A percentile compares a stretch with the other conserved stretches of the same genome.
phyloP scores from a whole-genome alignment of 345 rosid species.

The Bretschneidera sinensis region DNA sequence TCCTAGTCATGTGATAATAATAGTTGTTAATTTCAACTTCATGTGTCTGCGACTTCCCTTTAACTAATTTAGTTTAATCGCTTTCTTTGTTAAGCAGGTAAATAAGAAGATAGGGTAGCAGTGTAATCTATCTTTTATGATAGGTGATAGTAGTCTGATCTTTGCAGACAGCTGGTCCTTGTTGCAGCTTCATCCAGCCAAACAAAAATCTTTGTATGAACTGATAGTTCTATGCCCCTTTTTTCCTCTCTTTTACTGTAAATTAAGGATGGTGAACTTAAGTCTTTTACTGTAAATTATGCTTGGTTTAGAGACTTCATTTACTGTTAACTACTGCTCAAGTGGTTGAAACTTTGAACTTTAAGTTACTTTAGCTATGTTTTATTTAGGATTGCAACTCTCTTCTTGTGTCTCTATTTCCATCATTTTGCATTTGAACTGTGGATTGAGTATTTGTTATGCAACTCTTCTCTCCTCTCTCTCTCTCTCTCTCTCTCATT shows the following conservation, averaged over 20 bases:
- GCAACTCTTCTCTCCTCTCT: too few relatives aligned
- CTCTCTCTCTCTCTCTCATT: too few relatives aligned
- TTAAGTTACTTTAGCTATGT: neutral
- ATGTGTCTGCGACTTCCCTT: too few relatives aligned
- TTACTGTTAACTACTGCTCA: neutral
- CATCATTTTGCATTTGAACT: neutral
- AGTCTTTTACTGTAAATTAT: constrained; percentile 6
- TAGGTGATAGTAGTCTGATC: constrained; percentile 15
- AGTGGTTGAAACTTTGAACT: neutral
- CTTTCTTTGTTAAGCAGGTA: constrained; percentile 24
- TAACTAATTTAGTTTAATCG: too few relatives aligned
- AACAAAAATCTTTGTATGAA: neutral
- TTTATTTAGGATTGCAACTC: neutral
- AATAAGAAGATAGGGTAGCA: constrained; percentile 20
- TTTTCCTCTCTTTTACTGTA: neutral
- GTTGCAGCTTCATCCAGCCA: constrained; percentile 25
- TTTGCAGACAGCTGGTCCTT: constrained; percentile 14
- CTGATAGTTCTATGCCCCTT: neutral
- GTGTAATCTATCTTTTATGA: constrained; percentile 22
- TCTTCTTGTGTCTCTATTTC: neutral
- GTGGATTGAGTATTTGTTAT: too few relatives aligned
- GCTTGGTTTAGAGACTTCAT: constrained; percentile 1
- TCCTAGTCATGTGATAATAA: too few relatives aligned
- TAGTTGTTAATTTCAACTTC: too few relatives aligned
- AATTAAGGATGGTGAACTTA: neutral